phyloP scores from a whole-genome alignment of 2,329 filamentous ascomycete genomes.

The Aspergillus sp. region DNA sequence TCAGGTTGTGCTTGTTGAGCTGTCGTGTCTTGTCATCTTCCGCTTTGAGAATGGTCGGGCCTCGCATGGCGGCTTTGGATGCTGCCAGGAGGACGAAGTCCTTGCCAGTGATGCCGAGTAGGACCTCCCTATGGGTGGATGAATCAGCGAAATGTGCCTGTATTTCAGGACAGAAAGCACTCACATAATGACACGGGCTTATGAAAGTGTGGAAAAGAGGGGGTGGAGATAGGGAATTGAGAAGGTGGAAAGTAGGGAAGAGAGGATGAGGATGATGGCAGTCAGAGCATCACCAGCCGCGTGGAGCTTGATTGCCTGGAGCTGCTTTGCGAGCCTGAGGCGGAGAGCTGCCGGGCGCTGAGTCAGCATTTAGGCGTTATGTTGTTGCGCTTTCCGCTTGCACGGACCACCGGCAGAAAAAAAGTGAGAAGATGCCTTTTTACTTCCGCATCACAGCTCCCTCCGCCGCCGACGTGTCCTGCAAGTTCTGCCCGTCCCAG shows the following conservation, averaged over 20 bases:
- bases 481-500: background rate
- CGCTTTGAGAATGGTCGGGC: conserved; percentile 91
- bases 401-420: conserved; percentile 36
- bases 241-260: conserved; percentile 17
- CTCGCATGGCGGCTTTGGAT: conserved; percentile 97
- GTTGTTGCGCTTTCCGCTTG: conserved; percentile 25
- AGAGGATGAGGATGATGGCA: conserved; percentile 19
- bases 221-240: conserved; percentile 10
- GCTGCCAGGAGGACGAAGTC: conserved; percentile 98
- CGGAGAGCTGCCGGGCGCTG: conserved; percentile 30
- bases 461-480: background rate
- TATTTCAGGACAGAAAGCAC: background rate
- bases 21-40: conserved; percentile 93
- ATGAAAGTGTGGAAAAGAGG: background rate
- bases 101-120: conserved; percentile 97
- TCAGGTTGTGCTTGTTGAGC: conserved; percentile 89
- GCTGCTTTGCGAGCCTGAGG: conserved; percentile 24
- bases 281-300: conserved; percentile 28
- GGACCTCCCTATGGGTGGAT: conserved; percentile 72
- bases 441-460: background rate
- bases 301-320: conserved; percentile 43
- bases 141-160: conserved; percentile 16
- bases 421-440: conserved; percentile 23
- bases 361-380: conserved; percentile 33
- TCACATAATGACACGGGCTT: background rate